Base-by-base conservation (phyloP, 2,329 filamentous ascomycete species). In the Cylindrodendrum hubeiense region DNA sequence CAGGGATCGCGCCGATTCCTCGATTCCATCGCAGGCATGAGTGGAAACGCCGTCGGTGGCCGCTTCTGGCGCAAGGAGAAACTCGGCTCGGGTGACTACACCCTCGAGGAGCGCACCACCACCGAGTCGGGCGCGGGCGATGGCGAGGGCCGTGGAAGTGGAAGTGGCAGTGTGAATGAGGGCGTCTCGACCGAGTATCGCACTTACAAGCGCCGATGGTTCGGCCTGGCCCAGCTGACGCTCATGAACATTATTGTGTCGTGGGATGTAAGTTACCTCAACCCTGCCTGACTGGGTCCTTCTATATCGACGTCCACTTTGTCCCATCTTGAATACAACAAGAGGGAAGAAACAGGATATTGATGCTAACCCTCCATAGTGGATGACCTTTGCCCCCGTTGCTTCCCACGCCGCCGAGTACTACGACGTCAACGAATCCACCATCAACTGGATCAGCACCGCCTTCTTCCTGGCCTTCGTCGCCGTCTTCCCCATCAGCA, bases 401-500 rank as follows among this genome's bases (percentile, higher is more conserved):
- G 93, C 93, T 2, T 87, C 87, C 34, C 89, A 91, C 22, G 87
- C 93, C 1, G 89, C 94, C 0, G 72, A 84, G 24, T 97, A 94
- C 82, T 98, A 97, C 77, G 71, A 82, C 55, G 93, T 95, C 13
- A 86, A 86, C 34, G 90, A 95, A 75, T 90, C 88, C 17, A 87
- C 88, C 33, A 91, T 98, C 81, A 98, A 98, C 81, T 98, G 96
- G 96, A 86, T 97, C 67, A 94, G 91, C 75, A 98, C 92, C 0
- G 91, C 86, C 41, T 97, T 97, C 77, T 85, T 97, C 52, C 95
- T 98, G 77, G 85, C 94, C 55, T 98, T 97, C 75, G 89, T 92
- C 47, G 84, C 87, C 70, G 84, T 90, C 44, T 90, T 90, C 50
- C 95, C 96, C 59, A 74, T 90, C 44, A 88, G 90, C 47, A 91